Evolutionary conservation across 2,329 filamentous ascomycete genomes (phyloP).

Genomic region (Alternaria ventricosa): DNA sequence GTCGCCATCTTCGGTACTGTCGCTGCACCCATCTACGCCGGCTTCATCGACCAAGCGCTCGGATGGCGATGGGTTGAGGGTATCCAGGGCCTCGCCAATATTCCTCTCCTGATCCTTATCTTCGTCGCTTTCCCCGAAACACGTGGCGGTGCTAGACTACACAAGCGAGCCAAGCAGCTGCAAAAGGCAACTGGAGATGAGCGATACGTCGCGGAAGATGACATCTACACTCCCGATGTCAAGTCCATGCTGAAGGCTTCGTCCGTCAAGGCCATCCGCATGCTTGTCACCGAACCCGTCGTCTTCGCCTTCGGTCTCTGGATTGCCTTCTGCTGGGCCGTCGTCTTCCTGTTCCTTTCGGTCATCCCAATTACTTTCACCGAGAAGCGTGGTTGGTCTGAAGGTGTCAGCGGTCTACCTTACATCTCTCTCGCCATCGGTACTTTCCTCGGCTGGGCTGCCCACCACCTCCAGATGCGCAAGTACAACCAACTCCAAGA

Average conservation of each 20-base stretch:
- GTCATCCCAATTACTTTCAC: constrained; percentile 48
- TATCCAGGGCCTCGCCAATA: constrained; percentile 60
- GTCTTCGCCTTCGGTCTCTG: constrained; percentile 60
- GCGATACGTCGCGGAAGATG: constrained; percentile 58
- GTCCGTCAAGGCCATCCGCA: constrained; percentile 60
- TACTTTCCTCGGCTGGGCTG: constrained; percentile 56
- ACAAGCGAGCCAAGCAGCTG: constrained; percentile 58
- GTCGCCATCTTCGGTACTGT: constrained; percentile 54
- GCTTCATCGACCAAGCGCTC: constrained; percentile 60
- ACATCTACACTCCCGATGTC: constrained; percentile 58
- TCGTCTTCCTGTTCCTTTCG: constrained; percentile 61
- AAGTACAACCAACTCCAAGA: constrained; percentile 55
- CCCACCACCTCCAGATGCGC: constrained; percentile 59
- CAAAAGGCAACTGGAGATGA: constrained; percentile 57
- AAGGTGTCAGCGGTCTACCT: constrained; percentile 58
- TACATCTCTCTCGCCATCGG: constrained; percentile 60
- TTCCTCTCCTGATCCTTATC: constrained; percentile 56
- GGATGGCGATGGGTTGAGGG: constrained; percentile 63
- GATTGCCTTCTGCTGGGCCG: constrained; percentile 62
- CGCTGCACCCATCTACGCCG: constrained; percentile 60
- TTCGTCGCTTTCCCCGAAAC: constrained; percentile 53
- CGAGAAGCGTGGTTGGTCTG: constrained; percentile 61
- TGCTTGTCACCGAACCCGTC: constrained; percentile 58
- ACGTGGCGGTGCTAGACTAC: constrained; percentile 55
- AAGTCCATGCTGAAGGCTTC: constrained; percentile 57